A percentile compares a stretch with the other conserved stretches of the same genome.
Evolutionary conservation across 768 basidiomycete species (phyloP).

Genomic region (Panus rudis): DNA sequence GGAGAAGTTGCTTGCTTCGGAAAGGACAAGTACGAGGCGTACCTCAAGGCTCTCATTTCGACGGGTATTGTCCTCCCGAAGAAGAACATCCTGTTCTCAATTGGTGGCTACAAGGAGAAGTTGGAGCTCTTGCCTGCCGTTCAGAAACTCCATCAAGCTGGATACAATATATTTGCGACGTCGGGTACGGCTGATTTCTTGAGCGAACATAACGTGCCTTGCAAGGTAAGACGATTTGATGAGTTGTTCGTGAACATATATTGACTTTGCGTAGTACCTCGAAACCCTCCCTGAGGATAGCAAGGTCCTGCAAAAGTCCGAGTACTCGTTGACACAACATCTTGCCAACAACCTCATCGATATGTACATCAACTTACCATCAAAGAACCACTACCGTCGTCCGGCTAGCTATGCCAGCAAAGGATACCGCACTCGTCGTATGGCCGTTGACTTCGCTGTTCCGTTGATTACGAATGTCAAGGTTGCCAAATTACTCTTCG

Average conservation of each 20-base stretch:
- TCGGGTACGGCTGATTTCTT: conserved; percentile 97
- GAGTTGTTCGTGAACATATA: neutral
- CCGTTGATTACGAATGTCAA: conserved; percentile 98
- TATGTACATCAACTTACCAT: conserved; percentile 99
- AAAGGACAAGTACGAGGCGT: conserved; percentile 95
- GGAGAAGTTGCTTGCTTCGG: conserved; percentile 99
- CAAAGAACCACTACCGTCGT: conserved; percentile 94
- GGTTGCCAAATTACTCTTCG: conserved; percentile 92
- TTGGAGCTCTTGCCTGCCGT: conserved; percentile 92
- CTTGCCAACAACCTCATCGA: conserved; percentile 96
- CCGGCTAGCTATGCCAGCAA: conserved; percentile 97
- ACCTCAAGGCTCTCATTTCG: conserved; percentile 93
- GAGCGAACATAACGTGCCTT: conserved; percentile 92
- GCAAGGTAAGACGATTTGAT: conserved; percentile 55
- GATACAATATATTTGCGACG: conserved; percentile 95
- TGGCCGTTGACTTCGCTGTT: conserved; percentile 98
- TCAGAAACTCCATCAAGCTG: conserved; percentile 88
- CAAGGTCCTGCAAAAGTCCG: conserved; percentile 80
- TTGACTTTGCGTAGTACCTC: conserved; percentile 53
- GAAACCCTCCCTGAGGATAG: conserved; percentile 78
- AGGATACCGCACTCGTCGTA: conserved; percentile 92
- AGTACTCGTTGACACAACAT: conserved; percentile 96
- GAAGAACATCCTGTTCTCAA: conserved; percentile 96
- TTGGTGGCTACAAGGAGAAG: conserved; percentile 97
- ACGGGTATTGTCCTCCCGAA: conserved; percentile 92